Evolutionary conservation across 2,329 filamentous ascomycete species (phyloP), one percentile per base, ranked within the genome.

Genomic region (Beauveria rudraprayagi): DNA sequence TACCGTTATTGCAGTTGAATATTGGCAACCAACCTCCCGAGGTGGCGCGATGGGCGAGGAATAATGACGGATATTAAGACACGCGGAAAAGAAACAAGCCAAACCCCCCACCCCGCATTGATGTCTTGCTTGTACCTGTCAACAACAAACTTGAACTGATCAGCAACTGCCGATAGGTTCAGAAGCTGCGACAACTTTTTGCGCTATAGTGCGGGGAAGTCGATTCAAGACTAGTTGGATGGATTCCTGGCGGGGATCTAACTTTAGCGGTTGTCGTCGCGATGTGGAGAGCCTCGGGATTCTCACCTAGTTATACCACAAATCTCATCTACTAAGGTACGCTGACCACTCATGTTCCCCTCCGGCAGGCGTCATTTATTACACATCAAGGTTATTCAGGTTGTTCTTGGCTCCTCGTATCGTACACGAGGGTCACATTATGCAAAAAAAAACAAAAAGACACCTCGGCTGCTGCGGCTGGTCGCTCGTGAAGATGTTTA

Each of bases 201-300:
- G 37, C 46, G 34, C 22, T 30, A 55, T 43, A 44, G 53, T 55
- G 53, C 40, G 53, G 52, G 52, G 52, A 26, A 43, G 3, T 43
- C 52, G 37, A 19, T 43, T 54, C 8, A 37, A 37, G 28, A 16
- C 37, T 43, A 54, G 52, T 19, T 16, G 7, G 52, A 43, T 54
- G 52, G 48, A 51, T 19, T 16, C 52, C 9, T 22, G 34, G 51
- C 52, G 52, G 34, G 52, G 52, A 54, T 54, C 51, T 41, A 43
- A 26, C 10, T 26, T 54, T 17, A 24, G 40, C 24, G 11, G 34
- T 47, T 24, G 17, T 19, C 53, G 26, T 30, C 48, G 48, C 48
- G 17, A 55, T 55, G 53, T 55, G 53, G 53, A 30, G 53, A 44
- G 53, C 53, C 53, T 55, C 53, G 53, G 53, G 53, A 22, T 22